Base-by-base conservation (phyloP, 345 rosid genomes). In the Gossypium longicalyx region DNA sequence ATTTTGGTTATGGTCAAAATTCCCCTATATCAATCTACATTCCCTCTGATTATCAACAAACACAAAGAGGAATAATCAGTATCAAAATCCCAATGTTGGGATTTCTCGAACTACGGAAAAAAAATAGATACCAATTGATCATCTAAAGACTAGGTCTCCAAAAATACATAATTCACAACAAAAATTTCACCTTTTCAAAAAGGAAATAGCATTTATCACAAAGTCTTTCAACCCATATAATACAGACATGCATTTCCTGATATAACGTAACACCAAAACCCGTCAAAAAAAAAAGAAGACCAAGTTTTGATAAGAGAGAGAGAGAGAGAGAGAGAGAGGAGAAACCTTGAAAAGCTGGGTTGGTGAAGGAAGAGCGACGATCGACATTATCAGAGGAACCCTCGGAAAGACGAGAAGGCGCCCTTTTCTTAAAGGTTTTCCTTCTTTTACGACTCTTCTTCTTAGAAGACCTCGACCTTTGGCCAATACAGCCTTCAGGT, bases 401-500 rank as follows among this genome's bases (percentile, higher is more conserved):
- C 13, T 89, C 96, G 11, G 92, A 76, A 70, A 87, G 78, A 54
- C 82, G 86, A 41, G 74, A 71, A 57, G 63, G 16, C 38, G 45
- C 52, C 43, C 52, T 86, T 70, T 82, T 85, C 71, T 78, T 87
- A 69, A 79, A 71, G 61, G 43, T 20, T 74, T 77, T 88, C 81
- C 83, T 84, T 76, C 84, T 86, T 76, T 72, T 84, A 64, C 73
- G 78, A 80, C 81, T 83, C 81, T 80, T 87, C 86, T 70, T 84
- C 83, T 82, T 86, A 34, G 90, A 82, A 78, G 88, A 79, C 77
- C 82, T 87, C 62, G 86, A 81, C 74, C 87, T 84, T 2, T 86
- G 86, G 73, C 94, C 88, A 12, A 80, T 88, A 79, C 98, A 92
- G 66, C 85, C 82, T 73, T 81, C 80, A 4, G 97, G 97, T 67